Base-by-base conservation (phyloP, 768 basidiomycete species). In the Tricholoma flavovirens region DNA sequence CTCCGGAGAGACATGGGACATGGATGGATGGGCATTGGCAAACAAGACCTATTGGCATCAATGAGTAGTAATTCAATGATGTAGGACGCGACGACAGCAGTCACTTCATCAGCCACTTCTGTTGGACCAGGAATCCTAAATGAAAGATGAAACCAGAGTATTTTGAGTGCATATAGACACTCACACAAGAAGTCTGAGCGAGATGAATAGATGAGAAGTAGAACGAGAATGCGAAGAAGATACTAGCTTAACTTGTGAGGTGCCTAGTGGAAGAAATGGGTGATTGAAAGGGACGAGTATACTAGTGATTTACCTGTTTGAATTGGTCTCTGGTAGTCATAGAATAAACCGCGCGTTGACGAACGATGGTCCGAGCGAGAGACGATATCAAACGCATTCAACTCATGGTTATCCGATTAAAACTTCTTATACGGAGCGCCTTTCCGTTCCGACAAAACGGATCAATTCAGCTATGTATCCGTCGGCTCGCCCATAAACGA, bases 21-120 rank as follows among this genome's bases (percentile, higher is more conserved):
- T 79, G 53, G 87, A 83, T 0, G 93, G 93, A 63, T 90, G 91
- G 0, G 97, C 96, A 77, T 98, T 98, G 65, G 94, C 93, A 64
- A 77, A 86, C 62, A 98, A 86, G 57, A 98, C 94, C 80, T 88
- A 62, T 54, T 43, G 19, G 30, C 33, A 5, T 43, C 5, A n/a
- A n/a, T 53, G 24, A 46, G 51, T n/a, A 14, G 5, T 50, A 3
- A 24, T 46, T 12, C 22, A n/a, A 2, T 40, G 17, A 7, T 21
- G 8, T 19, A 49, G 12, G 24, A n/a, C 24, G 32, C 45, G 19
- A 14, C 29, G 45, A n/a, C 35, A 43, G 19, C 22, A 52, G 62
- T 24, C 54, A 73, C 73, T 60, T 79, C 77, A 66, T 81, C 78
- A 33, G 78, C 66, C 55, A 85, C 74, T 64, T 86, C 83, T 60